Percentiles rank a stretch among this genome's conserved stretches.
Evolutionary conservation across 495 filamentous ascomycete genomes (phyloP).

Genomic region (Darksidea phi): DNA sequence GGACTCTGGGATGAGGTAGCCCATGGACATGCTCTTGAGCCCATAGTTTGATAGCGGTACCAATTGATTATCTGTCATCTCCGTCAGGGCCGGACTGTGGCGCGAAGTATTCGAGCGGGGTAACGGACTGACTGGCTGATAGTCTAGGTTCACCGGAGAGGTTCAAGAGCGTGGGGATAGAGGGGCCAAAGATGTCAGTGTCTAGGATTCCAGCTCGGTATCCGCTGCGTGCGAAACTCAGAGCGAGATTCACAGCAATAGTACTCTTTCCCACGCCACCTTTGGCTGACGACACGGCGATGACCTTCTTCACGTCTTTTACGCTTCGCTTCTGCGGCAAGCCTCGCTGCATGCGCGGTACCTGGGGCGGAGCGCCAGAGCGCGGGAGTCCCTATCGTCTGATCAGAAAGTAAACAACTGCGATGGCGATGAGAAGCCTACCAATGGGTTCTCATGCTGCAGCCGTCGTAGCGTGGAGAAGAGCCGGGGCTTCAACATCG

Average conservation of each 20-base stretch:
- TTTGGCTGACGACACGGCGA: constrained; percentile 93
- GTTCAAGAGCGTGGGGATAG: constrained; percentile 85
- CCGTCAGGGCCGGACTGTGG: background rate
- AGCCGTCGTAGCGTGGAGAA: constrained; percentile 65
- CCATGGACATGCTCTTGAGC: constrained; percentile 97
- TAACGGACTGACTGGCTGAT: constrained; percentile 20
- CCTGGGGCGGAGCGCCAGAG: constrained; percentile 66
- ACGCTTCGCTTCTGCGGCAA: constrained; percentile 79
- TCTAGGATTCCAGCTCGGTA: constrained; percentile 85
- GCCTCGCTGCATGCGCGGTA: constrained; percentile 80
- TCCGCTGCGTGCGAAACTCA: constrained; percentile 77
- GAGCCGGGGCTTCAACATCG: constrained; percentile 54
- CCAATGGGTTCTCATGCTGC: constrained; percentile 90
- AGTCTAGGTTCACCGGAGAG: constrained; percentile 67
- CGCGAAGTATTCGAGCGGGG: background rate
- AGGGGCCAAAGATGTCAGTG: constrained; percentile 94
- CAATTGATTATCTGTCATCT: constrained; percentile 66
- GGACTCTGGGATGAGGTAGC: constrained; percentile 77
- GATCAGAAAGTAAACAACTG: no score
- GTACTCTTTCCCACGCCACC: constrained; percentile 97
- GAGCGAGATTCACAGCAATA: constrained; percentile 87
- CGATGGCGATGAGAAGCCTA: constrained; percentile 43
- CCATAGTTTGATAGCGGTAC: constrained; percentile 92
- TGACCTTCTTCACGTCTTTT: constrained; percentile 75
- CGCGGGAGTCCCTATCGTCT: constrained; percentile 70